Evolutionary conservation across 1,139 yeast species (phyloP), one percentile per base, ranked within the genome.

Genomic region (Yamadazyma diddensiae): DNA sequence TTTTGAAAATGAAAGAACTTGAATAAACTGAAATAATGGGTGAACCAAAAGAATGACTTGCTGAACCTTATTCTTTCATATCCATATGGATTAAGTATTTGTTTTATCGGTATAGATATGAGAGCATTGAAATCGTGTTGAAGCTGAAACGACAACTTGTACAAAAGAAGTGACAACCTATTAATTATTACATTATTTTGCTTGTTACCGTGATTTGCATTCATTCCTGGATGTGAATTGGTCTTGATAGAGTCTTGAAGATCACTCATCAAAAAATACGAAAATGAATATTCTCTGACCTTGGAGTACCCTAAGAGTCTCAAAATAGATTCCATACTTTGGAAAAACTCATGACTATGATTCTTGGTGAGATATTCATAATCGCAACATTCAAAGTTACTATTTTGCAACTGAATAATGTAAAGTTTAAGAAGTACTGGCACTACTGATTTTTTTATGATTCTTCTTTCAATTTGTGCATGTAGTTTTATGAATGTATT

Each of bases 161-260:
- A 47, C 34, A 55, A 55, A 18, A 42, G 28, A 26, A 36, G 37
- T 24, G 30, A 33, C 11, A 33, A 28, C 8, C 26, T 24, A 21
- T 39, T 44, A 19, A 37, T 34, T 17, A 32, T 31, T 14, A 29
- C 9, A n/a, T 25, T 25, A 8, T 15, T 17, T n/a, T n/a, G n/a
- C 20, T 25, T 25, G 20, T 16, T 25, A 6, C 9, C 33, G 8
- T 26, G 37, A 33, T 59, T 59, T 9, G 57, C 39, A 36, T 59
- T 61, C 30, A 53, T 53, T 0, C 62, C 60, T 1, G 65, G 59
- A 27, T 53, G 62, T 3, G 15, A n/a, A 15, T 33, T 33, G 1
- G 25, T 26, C 30, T 39, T 33, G 5, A 42, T 33, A 13, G 53
- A 45, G n/a, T 43, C 53, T 17, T 42, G 40, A 28, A 46, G 47